These are phyloP conservation scores for Nannochloris sp. DNA, from an alignment of 139 green algal species.

Conservation along the genomic window DNA sequence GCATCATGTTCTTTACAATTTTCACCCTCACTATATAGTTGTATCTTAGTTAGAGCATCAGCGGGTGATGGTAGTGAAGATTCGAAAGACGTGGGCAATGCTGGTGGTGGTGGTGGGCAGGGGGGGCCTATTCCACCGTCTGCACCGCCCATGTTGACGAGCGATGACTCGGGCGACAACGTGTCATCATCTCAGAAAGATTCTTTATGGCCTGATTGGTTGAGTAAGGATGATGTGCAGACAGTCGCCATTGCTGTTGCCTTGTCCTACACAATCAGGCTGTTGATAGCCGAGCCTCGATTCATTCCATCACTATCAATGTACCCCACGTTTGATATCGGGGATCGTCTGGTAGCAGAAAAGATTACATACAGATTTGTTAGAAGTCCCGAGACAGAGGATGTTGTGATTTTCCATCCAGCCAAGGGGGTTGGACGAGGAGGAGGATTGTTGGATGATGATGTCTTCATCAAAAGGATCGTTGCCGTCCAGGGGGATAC, in stretches of 20 bases:
- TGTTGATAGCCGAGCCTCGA: slow-evolving; percentile 88
- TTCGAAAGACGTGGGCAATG: no score
- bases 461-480: slow-evolving; percentile 97
- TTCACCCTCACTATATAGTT: no score
- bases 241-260: slow-evolving; percentile 76
- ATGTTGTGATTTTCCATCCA: slow-evolving; percentile 96
- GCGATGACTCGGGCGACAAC: neutral
- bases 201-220: slow-evolving; percentile 13
- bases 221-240: slow-evolving; percentile 75
- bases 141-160: neutral
- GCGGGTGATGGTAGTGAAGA: no score
- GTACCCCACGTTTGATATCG: slow-evolving; percentile 94
- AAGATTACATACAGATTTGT: slow-evolving; percentile 91
- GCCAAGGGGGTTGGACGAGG: slow-evolving; percentile 15
- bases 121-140: neutral
- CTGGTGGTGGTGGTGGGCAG: no score
- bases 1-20: no score
- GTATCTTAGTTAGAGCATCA: no score
- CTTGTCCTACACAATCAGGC: slow-evolving; percentile 78
- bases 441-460: slow-evolving; percentile 48
- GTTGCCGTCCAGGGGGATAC: slow-evolving; percentile 59
- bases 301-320: slow-evolving; percentile 98
- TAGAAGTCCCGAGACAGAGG: slow-evolving; percentile 50
- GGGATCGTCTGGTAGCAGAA: slow-evolving; percentile 91
- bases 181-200: neutral